Conservation (phyloP, 106 monocot species). For the Platanthera zijinensis region DNA sequence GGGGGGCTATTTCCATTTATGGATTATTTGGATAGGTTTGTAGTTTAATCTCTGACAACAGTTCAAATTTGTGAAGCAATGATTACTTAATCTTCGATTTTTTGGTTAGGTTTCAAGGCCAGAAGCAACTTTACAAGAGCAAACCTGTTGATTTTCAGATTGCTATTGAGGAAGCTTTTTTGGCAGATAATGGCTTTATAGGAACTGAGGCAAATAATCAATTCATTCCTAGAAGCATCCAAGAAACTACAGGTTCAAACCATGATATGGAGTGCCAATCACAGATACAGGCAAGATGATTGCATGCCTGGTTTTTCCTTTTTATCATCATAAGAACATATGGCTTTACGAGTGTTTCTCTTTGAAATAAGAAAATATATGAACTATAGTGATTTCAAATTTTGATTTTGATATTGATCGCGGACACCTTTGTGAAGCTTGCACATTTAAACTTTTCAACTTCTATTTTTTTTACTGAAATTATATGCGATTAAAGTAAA, state of each 20-base stretch:
- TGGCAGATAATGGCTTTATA: conserved; percentile 73
- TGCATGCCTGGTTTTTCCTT: background rate
- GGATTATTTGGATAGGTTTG: conserved; percentile 77
- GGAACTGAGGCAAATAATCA: conserved; percentile 19
- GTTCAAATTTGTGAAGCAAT: background rate
- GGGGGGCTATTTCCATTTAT: conserved; percentile 86
- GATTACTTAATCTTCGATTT: background rate
- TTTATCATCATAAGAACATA: background rate
- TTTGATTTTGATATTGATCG: background rate
- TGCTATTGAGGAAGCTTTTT: conserved; percentile 92
- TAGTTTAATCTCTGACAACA: background rate
- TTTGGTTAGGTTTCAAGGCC: conserved; percentile 68
- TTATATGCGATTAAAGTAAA: no score
- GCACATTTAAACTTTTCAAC: background rate
- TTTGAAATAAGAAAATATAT: background rate
- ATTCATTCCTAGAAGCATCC: conserved; percentile 19
- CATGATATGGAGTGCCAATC: conserved; percentile 65
- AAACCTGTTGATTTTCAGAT: conserved; percentile 51
- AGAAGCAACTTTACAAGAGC: conserved; percentile 65
- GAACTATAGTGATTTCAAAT: background rate
- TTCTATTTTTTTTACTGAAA: background rate
- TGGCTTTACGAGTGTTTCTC: background rate
- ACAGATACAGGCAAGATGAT: conserved; percentile 34
- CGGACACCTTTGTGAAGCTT: background rate
- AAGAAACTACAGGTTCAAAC: conserved; percentile 59